A percentile compares a stretch with the other conserved stretches of the same genome.
These are phyloP conservation scores for Quercus aquifolioides DNA, from an alignment of 306 rosid species.

Conservation along the genomic window DNA sequence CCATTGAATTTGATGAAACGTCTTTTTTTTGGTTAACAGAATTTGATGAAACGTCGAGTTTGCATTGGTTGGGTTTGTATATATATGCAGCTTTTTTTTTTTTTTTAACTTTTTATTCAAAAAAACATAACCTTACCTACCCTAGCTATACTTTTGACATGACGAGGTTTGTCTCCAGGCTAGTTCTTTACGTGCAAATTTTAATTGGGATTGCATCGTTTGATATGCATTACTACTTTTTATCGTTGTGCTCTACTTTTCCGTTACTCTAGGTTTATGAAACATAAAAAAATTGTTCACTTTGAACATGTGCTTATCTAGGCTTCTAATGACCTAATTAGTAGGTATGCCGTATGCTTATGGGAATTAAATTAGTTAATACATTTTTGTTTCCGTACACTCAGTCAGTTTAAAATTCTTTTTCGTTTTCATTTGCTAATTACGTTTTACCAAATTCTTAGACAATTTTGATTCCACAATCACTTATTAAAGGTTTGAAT, in stretches of 20 bases:
- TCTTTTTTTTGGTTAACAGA: not conserved
- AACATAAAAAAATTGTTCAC: constrained; percentile 6
- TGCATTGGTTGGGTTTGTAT: constrained; percentile 8
- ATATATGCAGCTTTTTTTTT: not conserved
- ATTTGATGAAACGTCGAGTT: constrained; percentile 16
- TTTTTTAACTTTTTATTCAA: not conserved
- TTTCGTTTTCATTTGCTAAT: not conserved
- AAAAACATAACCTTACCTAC: not conserved
- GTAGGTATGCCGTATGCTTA: constrained; percentile 23
- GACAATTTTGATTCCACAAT: too few relatives aligned
- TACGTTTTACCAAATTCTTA: not conserved
- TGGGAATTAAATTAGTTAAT: not conserved
- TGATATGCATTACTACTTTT: not conserved
- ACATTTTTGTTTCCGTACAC: not conserved
- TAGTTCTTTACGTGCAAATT: not conserved
- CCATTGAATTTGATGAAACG: constrained; percentile 25
- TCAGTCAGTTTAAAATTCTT: not conserved
- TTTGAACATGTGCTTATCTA: constrained; percentile 35
- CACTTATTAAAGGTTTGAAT: not conserved
- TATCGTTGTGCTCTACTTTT: not conserved
- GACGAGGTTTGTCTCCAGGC: not conserved
- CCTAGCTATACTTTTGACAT: not conserved
- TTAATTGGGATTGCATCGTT: not conserved
- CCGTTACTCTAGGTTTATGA: not conserved
- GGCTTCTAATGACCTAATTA: constrained; percentile 38